phyloP scores from a whole-genome alignment of 495 filamentous ascomycete genomes.

The Lepraria neglecta region DNA sequence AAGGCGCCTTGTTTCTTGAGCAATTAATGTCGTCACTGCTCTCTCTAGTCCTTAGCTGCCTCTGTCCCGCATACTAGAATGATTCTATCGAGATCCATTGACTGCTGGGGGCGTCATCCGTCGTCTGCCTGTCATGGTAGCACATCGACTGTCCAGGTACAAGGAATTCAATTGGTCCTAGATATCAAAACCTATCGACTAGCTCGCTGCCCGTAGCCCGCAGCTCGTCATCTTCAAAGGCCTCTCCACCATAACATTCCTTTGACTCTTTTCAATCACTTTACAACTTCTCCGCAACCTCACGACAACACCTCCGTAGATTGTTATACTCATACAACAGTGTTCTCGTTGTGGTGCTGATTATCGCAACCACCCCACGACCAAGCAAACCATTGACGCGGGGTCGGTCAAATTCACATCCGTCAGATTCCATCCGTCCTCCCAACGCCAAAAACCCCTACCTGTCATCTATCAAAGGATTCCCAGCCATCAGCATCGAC shows the following conservation, averaged over 20 bases:
- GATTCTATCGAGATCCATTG: not conserved
- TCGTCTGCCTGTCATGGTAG: not conserved
- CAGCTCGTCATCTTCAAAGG: conserved; percentile 11
- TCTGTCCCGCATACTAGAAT: not conserved
- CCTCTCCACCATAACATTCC: conserved; percentile 1
- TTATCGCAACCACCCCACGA: not conserved
- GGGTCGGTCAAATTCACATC: conserved; percentile 5
- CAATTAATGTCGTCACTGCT: conserved; percentile 4
- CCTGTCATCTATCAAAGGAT: not conserved
- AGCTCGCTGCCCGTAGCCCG: no score
- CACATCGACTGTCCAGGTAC: conserved; percentile 3
- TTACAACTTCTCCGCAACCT: not conserved
- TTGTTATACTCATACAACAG: not conserved
- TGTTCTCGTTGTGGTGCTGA: not conserved
- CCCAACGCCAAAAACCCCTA: not conserved
- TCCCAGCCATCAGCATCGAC: not conserved
- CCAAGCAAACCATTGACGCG: not conserved
- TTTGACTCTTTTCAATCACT: not conserved
- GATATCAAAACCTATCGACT: conserved; percentile 4
- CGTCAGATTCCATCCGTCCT: conserved; percentile 2
- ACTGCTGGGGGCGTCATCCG: not conserved
- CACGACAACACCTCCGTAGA: not conserved
- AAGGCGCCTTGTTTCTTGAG: no score
- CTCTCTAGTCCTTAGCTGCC: not conserved
- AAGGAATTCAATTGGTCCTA: conserved; percentile 5